A percentile compares a stretch with the other conserved stretches of the same genome.
These are phyloP conservation scores for Helenozyma rhizophorensis DNA, from an alignment of 805 yeast genomes.

Conservation along the genomic window DNA sequence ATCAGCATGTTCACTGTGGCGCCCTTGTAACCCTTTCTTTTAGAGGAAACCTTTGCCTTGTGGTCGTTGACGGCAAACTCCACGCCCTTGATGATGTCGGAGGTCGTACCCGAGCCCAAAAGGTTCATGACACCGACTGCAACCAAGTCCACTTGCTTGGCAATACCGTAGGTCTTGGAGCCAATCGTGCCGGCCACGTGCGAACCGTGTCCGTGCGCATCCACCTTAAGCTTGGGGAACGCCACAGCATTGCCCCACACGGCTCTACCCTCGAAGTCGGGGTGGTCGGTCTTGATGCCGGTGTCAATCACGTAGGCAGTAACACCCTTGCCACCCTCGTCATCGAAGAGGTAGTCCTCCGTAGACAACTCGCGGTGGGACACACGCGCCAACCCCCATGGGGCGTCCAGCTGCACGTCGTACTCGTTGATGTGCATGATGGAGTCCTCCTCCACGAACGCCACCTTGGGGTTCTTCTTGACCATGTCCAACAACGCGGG, in stretches of 20 bases:
- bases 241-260: slow-evolving; percentile 68
- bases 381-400: slow-evolving; percentile 92
- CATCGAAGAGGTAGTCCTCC: slow-evolving; percentile 54
- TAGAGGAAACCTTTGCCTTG: slow-evolving; percentile 46
- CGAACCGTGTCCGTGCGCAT: slow-evolving; percentile 93
- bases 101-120: slow-evolving; percentile 79
- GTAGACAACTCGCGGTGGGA: slow-evolving; percentile 66
- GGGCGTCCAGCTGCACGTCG: slow-evolving; percentile 76
- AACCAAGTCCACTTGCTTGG: slow-evolving; percentile 72
- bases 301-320: slow-evolving; percentile 88
- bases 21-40: slow-evolving; percentile 69
- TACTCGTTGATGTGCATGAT: slow-evolving; percentile 35
- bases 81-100: slow-evolving; percentile 81
- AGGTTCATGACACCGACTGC: slow-evolving; percentile 83
- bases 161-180: slow-evolving; percentile 74
- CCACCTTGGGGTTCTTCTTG: slow-evolving; percentile 13
- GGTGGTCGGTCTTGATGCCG: slow-evolving; percentile 73
- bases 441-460: slow-evolving; percentile 22
- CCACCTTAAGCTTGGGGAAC: slow-evolving; percentile 66
- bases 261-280: slow-evolving; percentile 81
- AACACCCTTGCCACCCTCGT: slow-evolving; percentile 76
- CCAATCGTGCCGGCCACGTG: slow-evolving; percentile 97
- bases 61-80: slow-evolving; percentile 79
- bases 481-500: slow-evolving; percentile 13
- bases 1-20: slow-evolving; percentile 90